These are phyloP conservation scores for Eucalyptus sp. DNA, from an alignment of 345 rosid genomes.

Conservation along the genomic window DNA sequence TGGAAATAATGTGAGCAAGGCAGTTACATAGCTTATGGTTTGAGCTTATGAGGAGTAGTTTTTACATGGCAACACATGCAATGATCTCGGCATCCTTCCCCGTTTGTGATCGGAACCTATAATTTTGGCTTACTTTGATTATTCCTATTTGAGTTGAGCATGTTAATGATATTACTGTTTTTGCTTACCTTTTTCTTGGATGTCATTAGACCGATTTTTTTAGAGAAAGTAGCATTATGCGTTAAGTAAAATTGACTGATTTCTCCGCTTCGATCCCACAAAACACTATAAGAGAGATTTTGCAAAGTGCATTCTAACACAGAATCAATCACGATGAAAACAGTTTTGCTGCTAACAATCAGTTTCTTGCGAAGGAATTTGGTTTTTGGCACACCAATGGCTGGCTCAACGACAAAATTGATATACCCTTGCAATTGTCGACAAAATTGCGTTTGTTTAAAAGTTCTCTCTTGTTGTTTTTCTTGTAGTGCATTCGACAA, in stretches of 20 bases:
- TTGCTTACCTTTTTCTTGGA: neutral
- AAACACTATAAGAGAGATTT: neutral
- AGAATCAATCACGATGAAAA: neutral
- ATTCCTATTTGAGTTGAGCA: neutral
- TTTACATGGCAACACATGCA: neutral
- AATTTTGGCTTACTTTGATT: neutral
- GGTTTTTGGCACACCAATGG: neutral
- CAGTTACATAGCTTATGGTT: neutral
- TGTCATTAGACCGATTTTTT: neutral
- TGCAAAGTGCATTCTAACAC: neutral
- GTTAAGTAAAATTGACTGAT: fast-evolving
- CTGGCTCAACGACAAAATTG: neutral
- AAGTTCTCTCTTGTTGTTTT: neutral
- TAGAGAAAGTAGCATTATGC: neutral
- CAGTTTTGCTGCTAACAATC: neutral
- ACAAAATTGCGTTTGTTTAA: neutral
- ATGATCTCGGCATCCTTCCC: neutral
- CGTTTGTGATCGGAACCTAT: neutral
- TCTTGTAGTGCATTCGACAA: neutral
- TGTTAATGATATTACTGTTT: neutral
- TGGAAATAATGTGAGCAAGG: neutral
- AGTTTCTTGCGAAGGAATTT: neutral
- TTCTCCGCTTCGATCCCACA: neutral
- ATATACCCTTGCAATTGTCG: neutral
- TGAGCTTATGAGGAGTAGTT: neutral